Evolutionary conservation across 1,284 basidiomycete species (phyloP), one percentile per base, ranked within the genome.

Genomic region (Sporisorium iseilematis-ciliati): DNA sequence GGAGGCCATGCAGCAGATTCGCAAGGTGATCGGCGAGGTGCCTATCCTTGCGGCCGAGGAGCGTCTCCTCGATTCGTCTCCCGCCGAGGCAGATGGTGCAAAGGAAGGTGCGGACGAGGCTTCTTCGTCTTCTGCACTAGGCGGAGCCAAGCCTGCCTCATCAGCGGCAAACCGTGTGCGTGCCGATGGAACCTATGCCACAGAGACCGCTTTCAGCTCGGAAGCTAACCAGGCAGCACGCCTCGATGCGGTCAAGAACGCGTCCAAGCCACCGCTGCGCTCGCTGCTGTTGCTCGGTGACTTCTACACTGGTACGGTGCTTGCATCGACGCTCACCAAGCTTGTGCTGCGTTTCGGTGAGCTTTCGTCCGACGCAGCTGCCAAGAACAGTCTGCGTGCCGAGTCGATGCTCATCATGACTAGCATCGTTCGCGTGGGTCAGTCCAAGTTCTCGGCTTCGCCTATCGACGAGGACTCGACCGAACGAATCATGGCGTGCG

Each of bases 391-490:
- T 42, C 55, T 98, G 11, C 90, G 92, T 29, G 96, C 96, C 20
- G 96, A 99, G 88, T 91, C 94, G 3, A 98, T 99, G 93, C 89
- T 99, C 65, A 95, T 99, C 84, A 98, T 99, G 96, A 92, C 94
- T 2, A 97, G 94, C 18, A 89, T 97, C 82, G 93, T 99, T 80
- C 93, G 96, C 53, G 94, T 98, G 52, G 97, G 97, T 43, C 96
- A 98, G 87, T 95, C 93, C 66, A 95, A 96, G 85, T 97, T 97
- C 80, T 93, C 92, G 43, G 91, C 92, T 0, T 91, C 92, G 2
- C 92, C 93, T 16, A 99, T 99, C 78, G 97, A 99, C 87, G 97
- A 99, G 86, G 97, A 99, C 86, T 96, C 94, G 25, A 92, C 91
- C 79, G 97, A 99, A 86, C 92, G 97, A 21, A 95, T 99, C 86